Conservation (phyloP, 1,284 basidiomycete genomes). For the Boletellus deceptivus region DNA sequence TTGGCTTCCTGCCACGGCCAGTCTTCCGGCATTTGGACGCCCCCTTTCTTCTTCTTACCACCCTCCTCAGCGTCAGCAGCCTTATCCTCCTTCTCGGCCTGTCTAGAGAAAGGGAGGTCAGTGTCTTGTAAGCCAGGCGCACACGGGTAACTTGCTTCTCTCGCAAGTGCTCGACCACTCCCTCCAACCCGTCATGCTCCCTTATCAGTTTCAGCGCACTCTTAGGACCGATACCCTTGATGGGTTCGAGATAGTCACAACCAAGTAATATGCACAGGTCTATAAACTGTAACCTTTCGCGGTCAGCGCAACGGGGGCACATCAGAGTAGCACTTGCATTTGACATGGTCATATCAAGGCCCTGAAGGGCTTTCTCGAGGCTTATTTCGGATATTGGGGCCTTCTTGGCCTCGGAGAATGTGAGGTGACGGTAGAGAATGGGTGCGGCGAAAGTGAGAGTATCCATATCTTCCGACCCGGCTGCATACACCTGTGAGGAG, state of each 20-base stretch:
- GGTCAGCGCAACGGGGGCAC: constrained; percentile 5
- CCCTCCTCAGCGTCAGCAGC: constrained; percentile 38
- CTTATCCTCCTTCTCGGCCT: constrained; percentile 58
- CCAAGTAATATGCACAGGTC: constrained; percentile 97
- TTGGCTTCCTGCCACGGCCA: constrained; percentile 98
- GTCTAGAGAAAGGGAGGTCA: constrained; percentile 20
- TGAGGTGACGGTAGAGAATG: constrained; percentile 91
- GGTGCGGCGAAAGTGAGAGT: constrained; percentile 95
- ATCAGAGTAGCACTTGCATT: constrained; percentile 48
- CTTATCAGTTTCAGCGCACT: constrained; percentile 92
- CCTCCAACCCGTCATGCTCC: constrained; percentile 80
- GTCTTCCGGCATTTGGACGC: constrained; percentile 82
- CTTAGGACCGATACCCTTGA: constrained; percentile 94
- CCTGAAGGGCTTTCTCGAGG: constrained; percentile 81
- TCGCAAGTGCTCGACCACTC: constrained; percentile 79
- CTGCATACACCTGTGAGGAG: constrained; percentile 80
- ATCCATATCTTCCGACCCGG: constrained; percentile 99
- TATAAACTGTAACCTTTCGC: constrained; percentile 67
- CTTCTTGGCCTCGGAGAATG: constrained; percentile 98
- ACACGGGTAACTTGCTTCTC: constrained; percentile 57
- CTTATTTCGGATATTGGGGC: constrained; percentile 95
- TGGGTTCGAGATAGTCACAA: constrained; percentile 97
- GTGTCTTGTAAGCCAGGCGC: neutral
- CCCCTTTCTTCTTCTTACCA: constrained; percentile 61
- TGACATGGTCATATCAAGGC: constrained; percentile 90